A percentile compares a stretch with the other conserved stretches of the same genome.
phyloP scores from a whole-genome alignment of 441 rosid genomes.

The Kokia cookei region DNA sequence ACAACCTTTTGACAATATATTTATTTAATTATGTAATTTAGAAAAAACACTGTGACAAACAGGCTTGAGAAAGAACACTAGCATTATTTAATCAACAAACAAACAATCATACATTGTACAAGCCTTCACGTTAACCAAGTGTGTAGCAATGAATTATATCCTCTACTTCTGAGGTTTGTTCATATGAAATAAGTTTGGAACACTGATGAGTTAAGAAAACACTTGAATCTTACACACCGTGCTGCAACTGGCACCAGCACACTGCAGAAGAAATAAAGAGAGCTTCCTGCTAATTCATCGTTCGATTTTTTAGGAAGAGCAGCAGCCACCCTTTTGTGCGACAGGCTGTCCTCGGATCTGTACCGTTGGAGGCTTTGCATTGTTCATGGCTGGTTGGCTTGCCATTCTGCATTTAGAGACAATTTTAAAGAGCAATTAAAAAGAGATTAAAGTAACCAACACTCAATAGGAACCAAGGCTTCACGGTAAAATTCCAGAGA shows the following conservation, averaged over 20 bases:
- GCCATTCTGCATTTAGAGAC: conserved; percentile 50
- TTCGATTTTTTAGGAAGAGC: conserved; percentile 30
- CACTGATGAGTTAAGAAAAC: not conserved
- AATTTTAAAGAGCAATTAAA: not conserved
- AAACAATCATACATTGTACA: conserved; percentile 18
- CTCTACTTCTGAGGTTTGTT: conserved; percentile 7
- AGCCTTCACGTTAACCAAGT: conserved; percentile 10
- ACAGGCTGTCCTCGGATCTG: conserved; percentile 65
- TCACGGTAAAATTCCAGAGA: not conserved
- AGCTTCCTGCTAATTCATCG: not conserved
- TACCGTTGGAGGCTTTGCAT: conserved; percentile 56
- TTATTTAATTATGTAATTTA: not conserved
- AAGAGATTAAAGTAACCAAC: not conserved
- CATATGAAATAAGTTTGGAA: conserved; percentile 6
- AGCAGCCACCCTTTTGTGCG: conserved; percentile 53
- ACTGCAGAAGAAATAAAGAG: not conserved
- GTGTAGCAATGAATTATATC: conserved; percentile 4
- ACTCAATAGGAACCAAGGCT: not conserved
- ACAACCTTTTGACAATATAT: not conserved
- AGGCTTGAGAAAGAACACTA: not conserved
- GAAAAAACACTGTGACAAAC: not conserved
- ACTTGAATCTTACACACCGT: conserved; percentile 15
- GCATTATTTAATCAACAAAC: conserved; percentile 8
- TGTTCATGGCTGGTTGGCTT: conserved; percentile 58
- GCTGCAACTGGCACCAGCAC: not conserved